Evolutionary conservation across 306 rosid species (phyloP).

Genomic region (Cicer cuneatum): DNA sequence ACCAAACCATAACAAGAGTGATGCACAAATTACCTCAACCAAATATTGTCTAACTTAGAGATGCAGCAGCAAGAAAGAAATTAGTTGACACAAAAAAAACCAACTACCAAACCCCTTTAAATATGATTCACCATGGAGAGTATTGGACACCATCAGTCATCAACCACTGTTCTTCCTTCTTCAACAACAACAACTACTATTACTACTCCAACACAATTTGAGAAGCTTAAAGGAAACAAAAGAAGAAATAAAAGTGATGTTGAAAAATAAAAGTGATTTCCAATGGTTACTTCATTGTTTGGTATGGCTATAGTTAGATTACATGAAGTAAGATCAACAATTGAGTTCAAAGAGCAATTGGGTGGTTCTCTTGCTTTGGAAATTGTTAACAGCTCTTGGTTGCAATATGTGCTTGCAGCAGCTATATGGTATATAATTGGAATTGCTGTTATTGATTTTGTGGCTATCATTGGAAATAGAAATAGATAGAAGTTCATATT

Average conservation of each 20-base stretch:
- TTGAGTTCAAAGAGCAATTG: conserved; percentile 62
- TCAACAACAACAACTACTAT: conserved; percentile 11
- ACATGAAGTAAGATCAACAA: conserved; percentile 47
- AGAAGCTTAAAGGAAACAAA: conserved; percentile 44
- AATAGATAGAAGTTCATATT: conserved; percentile 32
- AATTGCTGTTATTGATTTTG: conserved; percentile 48
- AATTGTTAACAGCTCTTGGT: conserved; percentile 80
- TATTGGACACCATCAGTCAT: conserved; percentile 88
- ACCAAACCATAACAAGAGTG: conserved; percentile 45
- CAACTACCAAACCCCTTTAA: conserved; percentile 38
- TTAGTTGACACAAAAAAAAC: conserved; percentile 42
- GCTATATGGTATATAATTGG: conserved; percentile 84
- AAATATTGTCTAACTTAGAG: conserved; percentile 61
- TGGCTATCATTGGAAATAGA: conserved; percentile 56
- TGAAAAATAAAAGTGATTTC: conserved; percentile 48
- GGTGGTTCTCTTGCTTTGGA: conserved; percentile 82
- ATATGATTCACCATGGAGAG: conserved; percentile 47
- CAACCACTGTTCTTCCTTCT: conserved; percentile 54
- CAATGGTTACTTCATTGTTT: conserved; percentile 62
- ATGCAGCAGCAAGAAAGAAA: conserved; percentile 75
- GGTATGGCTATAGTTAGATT: conserved; percentile 57
- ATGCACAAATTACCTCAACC: conserved; percentile 52
- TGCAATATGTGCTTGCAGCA: conserved; percentile 60
- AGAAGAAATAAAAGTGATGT: conserved; percentile 3
- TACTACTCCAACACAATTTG: conserved; percentile 41